phyloP scores from a whole-genome alignment of 371 early-diverging fungal species.

The Conidiobolus coronatus region DNA sequence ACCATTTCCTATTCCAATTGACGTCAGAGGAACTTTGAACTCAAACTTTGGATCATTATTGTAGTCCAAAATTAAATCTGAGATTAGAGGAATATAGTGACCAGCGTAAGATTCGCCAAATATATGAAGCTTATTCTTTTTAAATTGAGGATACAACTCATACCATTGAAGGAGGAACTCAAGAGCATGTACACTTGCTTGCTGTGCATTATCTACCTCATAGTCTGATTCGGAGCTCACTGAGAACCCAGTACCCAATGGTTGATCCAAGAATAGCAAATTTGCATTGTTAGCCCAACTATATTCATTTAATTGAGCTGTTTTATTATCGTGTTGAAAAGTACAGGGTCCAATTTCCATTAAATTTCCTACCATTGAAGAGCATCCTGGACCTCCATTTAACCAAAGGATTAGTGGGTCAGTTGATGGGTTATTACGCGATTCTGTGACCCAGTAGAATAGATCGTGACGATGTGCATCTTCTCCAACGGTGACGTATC shows the following conservation, averaged over 20 bases:
- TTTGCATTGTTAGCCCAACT: conserved; percentile 55
- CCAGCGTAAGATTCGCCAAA: conserved; percentile 49
- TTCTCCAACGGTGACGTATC: no score
- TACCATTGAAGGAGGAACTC: conserved; percentile 55
- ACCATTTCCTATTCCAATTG: conserved; percentile 62
- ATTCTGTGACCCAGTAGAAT: conserved; percentile 51
- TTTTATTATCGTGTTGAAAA: conserved; percentile 26
- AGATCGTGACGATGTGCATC: conserved; percentile 13
- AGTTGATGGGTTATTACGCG: conserved; percentile 27
- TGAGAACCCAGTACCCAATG: conserved; percentile 50
- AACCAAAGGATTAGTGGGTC: conserved; percentile 53
- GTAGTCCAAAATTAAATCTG: conserved; percentile 21
- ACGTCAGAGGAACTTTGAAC: conserved; percentile 26
- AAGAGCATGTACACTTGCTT: conserved; percentile 47
- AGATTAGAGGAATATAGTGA: conserved; percentile 46
- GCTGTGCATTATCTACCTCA: conserved; percentile 19
- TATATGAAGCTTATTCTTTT: conserved; percentile 22
- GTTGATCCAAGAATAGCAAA: conserved; percentile 56
- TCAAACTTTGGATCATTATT: conserved; percentile 24
- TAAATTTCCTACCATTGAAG: conserved; percentile 40
- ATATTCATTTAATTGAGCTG: conserved; percentile 20
- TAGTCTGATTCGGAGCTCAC: conserved; percentile 19
- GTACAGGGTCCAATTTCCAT: conserved; percentile 57
- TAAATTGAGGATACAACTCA: conserved; percentile 32
- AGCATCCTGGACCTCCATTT: conserved; percentile 65